Evolutionary conservation across 139 green algal genomes (phyloP), one percentile per base, ranked within the genome.

Genomic region (Diplosphaera chodatii): DNA sequence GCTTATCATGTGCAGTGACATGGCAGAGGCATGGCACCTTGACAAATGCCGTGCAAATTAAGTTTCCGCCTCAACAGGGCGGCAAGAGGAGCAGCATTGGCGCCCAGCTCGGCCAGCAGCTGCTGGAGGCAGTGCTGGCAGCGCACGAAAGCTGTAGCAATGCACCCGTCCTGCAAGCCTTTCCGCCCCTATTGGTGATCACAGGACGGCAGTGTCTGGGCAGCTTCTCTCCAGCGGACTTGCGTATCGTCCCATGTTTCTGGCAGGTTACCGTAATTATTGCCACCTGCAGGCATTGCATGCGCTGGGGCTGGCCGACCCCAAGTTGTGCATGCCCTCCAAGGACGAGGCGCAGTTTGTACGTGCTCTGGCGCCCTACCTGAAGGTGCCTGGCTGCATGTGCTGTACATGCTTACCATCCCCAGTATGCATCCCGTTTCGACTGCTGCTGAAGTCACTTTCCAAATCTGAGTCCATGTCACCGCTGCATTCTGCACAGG

Each of bases 261-360:
- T 48, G 13, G 37, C n/a, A n/a, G n/a, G n/a, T n/a, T n/a, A n/a
- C n/a, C n/a, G n/a, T n/a, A n/a, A n/a, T n/a, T n/a, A n/a, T n/a
- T n/a, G n/a, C n/a, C n/a, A n/a, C n/a, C 37, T 25, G 48, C 48
- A 91, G 77, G 83, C 85, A n/a, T 81, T 96, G 67, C 89, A 96
- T 75, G 91, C 86, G 4, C 76, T 96, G 29, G 81, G 69, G 22
- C 32, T 76, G 5, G 84, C 87, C 3, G 86, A 93, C 41, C 69
- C 81, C 16, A 75, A 68, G 30, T 76, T 91, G 55, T 89, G 78
- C 70, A 72, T 80, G 55, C 86, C 80, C 6, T 22, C 66, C 8
- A 66, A 41, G 6, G 86, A 95, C 80, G 81, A 82, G 2, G 67
- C 75, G 65, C 74, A 72, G 34, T 85, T 88, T 55, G 76, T 90